Conservation (phyloP, 495 filamentous ascomycete species). For the Xylaria intraflava region DNA sequence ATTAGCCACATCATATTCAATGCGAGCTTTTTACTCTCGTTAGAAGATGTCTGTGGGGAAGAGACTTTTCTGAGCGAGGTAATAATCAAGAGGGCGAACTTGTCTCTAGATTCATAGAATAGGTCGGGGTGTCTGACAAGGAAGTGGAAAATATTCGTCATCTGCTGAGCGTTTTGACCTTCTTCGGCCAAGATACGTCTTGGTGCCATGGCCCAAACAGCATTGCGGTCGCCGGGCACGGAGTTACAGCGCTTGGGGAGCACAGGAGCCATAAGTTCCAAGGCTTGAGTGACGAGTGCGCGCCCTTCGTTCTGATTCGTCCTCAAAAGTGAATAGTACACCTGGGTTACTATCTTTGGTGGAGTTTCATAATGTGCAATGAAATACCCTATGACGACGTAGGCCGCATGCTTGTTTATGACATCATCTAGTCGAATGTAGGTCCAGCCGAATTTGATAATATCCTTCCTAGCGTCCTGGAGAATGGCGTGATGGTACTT, state of each 20-base stretch:
- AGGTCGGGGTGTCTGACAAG: slow-evolving; percentile 85
- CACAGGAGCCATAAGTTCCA: slow-evolving; percentile 90
- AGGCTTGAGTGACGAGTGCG: slow-evolving; percentile 83
- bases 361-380: slow-evolving; percentile 96
- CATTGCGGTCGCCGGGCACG: slow-evolving; percentile 41
- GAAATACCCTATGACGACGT: slow-evolving; percentile 95
- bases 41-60: slow-evolving; percentile 73
- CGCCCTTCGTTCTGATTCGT: slow-evolving; percentile 94
- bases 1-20: slow-evolving; percentile 84
- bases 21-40: slow-evolving; percentile 87
- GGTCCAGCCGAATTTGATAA: slow-evolving; percentile 99
- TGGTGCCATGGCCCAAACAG: slow-evolving; percentile 83
- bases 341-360: slow-evolving; percentile 88
- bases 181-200: slow-evolving; percentile 90
- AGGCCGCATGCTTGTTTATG: slow-evolving; percentile 98
- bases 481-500: slow-evolving; percentile 84
- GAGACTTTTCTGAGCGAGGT: slow-evolving; percentile 84
- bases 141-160: slow-evolving; percentile 96
- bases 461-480: slow-evolving; percentile 88
- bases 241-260: slow-evolving; percentile 65
- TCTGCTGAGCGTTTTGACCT: slow-evolving; percentile 91
- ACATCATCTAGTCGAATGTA: slow-evolving; percentile 96
- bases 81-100: slow-evolving; percentile 83
- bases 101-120: slow-evolving; percentile 91
- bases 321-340: slow-evolving; percentile 82